Conservation (phyloP, 495 filamentous ascomycete genomes). For the Penicillium chermesinum region DNA sequence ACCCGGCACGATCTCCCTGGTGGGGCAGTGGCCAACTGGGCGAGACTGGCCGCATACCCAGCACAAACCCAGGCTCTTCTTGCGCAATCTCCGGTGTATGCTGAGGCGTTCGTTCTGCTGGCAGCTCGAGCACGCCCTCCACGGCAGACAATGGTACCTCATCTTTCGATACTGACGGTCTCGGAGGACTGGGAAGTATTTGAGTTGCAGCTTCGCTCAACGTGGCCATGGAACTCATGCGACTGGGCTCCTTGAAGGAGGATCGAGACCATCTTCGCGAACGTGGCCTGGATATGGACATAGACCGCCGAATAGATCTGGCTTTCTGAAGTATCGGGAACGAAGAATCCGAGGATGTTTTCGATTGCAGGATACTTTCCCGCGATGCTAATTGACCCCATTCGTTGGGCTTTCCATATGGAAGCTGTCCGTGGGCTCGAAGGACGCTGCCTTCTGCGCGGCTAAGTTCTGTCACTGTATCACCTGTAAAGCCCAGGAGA, state of each 20-base stretch:
- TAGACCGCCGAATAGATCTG: conserved; percentile 27
- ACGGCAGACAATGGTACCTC: conserved; percentile 36
- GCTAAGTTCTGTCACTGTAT: conserved; percentile 37
- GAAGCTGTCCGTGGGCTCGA: conserved; percentile 34
- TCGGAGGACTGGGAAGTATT: conserved; percentile 8
- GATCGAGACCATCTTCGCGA: conserved; percentile 25
- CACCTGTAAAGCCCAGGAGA: conserved; percentile 23
- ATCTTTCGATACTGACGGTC: conserved; percentile 21
- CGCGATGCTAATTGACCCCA: conserved; percentile 42
- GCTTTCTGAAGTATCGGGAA: conserved; percentile 25
- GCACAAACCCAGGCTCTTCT: conserved; percentile 20
- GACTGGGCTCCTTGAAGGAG: conserved; percentile 15
- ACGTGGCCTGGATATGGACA: conserved; percentile 29
- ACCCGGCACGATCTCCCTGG: conserved; percentile 21
- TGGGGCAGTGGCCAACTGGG: conserved; percentile 26
- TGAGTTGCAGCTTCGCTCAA: conserved; percentile 20
- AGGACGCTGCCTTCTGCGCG: conserved; percentile 30
- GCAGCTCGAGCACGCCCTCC: conserved; percentile 36
- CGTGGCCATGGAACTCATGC: conserved; percentile 29
- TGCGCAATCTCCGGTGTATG: conserved; percentile 38
- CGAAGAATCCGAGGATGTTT: conserved; percentile 21
- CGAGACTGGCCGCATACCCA: conserved; percentile 33
- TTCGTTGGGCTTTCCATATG: conserved; percentile 36
- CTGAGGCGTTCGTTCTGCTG: conserved; percentile 36
- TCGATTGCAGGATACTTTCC: conserved; percentile 28